Conservation (phyloP, 2,329 filamentous ascomycete genomes). For the Arachnopeziza araneosa region DNA sequence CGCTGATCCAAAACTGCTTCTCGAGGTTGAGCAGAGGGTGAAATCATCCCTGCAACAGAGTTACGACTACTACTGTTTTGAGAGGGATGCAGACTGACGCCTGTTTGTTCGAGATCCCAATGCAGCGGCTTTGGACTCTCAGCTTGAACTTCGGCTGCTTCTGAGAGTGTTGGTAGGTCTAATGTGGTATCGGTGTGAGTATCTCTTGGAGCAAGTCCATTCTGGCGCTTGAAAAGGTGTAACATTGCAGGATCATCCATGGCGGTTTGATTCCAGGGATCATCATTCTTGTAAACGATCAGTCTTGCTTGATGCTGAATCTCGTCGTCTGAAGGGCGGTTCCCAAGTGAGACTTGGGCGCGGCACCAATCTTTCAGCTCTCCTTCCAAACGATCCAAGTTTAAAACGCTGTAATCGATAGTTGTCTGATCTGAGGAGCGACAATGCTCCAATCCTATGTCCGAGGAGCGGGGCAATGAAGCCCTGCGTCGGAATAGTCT, state of each 20-base stretch:
- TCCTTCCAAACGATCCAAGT: slow-evolving; percentile 45
- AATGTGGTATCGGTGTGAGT: slow-evolving; percentile 7
- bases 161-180: slow-evolving; percentile 16
- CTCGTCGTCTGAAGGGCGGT: slow-evolving; percentile 47
- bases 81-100: slow-evolving; percentile 6
- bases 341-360: slow-evolving; percentile 39
- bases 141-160: slow-evolving; percentile 1
- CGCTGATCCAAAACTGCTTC: slow-evolving; percentile 7
- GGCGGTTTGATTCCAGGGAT: slow-evolving; percentile 59
- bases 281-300: slow-evolving; percentile 57
- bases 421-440: slow-evolving; percentile 48
- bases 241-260: slow-evolving; percentile 53
- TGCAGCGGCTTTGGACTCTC: slow-evolving; percentile 21
- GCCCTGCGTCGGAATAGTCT: slow-evolving; percentile 50
- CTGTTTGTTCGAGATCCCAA: slow-evolving; percentile 24
- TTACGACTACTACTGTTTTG: slow-evolving; percentile 1
- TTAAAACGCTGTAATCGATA: slow-evolving; percentile 56
- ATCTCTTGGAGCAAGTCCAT: slow-evolving; percentile 20
- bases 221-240: slow-evolving; percentile 40
- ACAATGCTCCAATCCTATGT: slow-evolving; percentile 43
- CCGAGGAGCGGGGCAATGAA: slow-evolving; percentile 51
- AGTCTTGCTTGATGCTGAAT: slow-evolving; percentile 52
- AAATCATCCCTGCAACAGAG: neutral
- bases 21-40: neutral
- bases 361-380: slow-evolving; percentile 50